phyloP scores from a whole-genome alignment of 2,329 filamentous ascomycete genomes.

The Alternaria dauci region DNA sequence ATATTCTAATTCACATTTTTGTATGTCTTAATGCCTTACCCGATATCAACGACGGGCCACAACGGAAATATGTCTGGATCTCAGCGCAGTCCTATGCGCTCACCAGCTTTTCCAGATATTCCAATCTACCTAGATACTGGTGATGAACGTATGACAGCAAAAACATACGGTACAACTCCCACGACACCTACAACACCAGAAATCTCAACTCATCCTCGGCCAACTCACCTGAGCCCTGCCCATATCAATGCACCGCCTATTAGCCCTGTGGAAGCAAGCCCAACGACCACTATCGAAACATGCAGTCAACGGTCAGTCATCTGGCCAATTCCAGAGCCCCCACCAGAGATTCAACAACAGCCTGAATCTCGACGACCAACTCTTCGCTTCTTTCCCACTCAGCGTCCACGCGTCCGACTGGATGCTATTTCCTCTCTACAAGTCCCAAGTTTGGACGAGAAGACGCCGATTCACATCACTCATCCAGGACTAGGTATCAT shows the following conservation, averaged over 20 bases:
- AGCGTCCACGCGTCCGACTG: constrained; percentile 24
- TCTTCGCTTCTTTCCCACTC: constrained; percentile 27
- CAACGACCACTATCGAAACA: constrained; percentile 32
- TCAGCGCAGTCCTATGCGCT: constrained; percentile 19
- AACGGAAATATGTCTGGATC: constrained; percentile 13
- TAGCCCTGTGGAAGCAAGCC: constrained; percentile 13
- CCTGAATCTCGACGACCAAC: constrained; percentile 9
- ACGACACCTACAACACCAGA: constrained; percentile 35
- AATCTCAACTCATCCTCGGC: not conserved
- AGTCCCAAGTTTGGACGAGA: too few relatives aligned
- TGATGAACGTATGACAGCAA: constrained; percentile 19
- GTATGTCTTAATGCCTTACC: constrained; percentile 38
- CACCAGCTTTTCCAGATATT: constrained; percentile 34
- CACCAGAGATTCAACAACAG: constrained; percentile 25
- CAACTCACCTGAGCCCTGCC: constrained; percentile 9
- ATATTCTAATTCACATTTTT: too few relatives aligned
- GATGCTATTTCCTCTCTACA: constrained; percentile 6
- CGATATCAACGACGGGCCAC: constrained; percentile 15
- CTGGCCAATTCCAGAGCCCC: constrained; percentile 32
- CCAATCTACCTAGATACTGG: constrained; percentile 37
- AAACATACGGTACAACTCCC: constrained; percentile 32
- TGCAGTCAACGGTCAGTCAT: constrained; percentile 25
- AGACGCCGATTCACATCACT: constrained; percentile 9
- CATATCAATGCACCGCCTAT: not conserved
- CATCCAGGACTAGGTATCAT: constrained; percentile 18